A percentile compares a stretch with the other conserved stretches of the same genome.
phyloP scores from a whole-genome alignment of 2,329 filamentous ascomycete species.

The Aspergillus quadrilineatus region DNA sequence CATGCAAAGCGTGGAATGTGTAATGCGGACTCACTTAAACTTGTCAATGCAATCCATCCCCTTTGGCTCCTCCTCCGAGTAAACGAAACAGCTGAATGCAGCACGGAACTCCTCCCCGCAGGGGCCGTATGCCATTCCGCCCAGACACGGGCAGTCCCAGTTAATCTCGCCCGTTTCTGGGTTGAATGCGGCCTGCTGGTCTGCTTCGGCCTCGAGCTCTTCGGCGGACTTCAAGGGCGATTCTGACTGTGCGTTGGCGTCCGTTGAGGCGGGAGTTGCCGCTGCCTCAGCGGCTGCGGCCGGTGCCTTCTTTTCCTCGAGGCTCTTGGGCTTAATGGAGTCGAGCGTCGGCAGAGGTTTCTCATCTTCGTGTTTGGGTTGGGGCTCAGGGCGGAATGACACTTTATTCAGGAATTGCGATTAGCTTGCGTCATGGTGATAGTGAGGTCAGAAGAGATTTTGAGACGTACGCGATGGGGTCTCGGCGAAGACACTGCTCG shows the following conservation, averaged over 20 bases:
- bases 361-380: slow-evolving; percentile 36
- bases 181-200: slow-evolving; percentile 90
- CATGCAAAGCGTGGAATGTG: background rate
- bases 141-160: slow-evolving; percentile 97
- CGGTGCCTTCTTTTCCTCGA: slow-evolving; percentile 28
- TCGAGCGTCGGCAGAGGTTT: slow-evolving; percentile 64
- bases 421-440: slow-evolving; percentile 7
- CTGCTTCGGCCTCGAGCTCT: slow-evolving; percentile 75
- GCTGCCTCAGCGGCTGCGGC: background rate
- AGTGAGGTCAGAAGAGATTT: slow-evolving; percentile 14
- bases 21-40: slow-evolving; percentile 71
- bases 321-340: slow-evolving; percentile 60
- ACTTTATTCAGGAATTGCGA: slow-evolving; percentile 24
- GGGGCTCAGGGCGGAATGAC: slow-evolving; percentile 30
- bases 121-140: slow-evolving; percentile 93
- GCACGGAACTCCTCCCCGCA: slow-evolving; percentile 94
- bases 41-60: slow-evolving; percentile 97
- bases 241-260: slow-evolving; percentile 20
- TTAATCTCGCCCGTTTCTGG: slow-evolving; percentile 99
- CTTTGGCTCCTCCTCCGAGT: slow-evolving; percentile 90
- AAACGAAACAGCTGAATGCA: slow-evolving; percentile 98
- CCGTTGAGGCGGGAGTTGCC: slow-evolving; percentile 11
- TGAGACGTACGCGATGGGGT: slow-evolving; percentile 68
- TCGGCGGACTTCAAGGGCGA: slow-evolving; percentile 44
- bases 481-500: slow-evolving; percentile 81